Evolutionary conservation across 1,139 yeast species (phyloP).

Genomic region (Yamadazyma triangularis): DNA sequence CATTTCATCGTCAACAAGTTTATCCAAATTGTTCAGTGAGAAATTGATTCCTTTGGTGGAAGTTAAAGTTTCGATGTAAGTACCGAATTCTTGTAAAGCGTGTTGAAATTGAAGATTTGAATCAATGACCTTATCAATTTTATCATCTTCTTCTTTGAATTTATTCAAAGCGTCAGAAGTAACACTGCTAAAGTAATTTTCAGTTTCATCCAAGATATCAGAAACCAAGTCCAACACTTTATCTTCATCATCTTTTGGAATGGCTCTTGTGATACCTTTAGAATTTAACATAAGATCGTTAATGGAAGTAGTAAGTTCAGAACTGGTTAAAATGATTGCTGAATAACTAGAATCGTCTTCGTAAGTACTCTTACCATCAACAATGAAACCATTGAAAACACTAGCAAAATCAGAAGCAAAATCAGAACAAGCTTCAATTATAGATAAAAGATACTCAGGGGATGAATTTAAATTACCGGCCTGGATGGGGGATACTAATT

Average conservation of each 20-base stretch:
- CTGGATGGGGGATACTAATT: constrained; percentile 73
- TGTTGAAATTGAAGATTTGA: constrained; percentile 74
- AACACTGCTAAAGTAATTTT: constrained; percentile 58
- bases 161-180: constrained; percentile 48
- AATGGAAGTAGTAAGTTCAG: constrained; percentile 61
- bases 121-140: constrained; percentile 71
- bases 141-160: constrained; percentile 57
- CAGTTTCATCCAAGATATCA: constrained; percentile 57
- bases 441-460: constrained; percentile 65
- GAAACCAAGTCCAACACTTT: constrained; percentile 46
- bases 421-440: constrained; percentile 67
- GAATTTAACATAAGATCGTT: constrained; percentile 65
- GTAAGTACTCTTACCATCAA: constrained; percentile 60
- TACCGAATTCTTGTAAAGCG: constrained; percentile 55
- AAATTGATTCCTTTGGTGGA: constrained; percentile 34
- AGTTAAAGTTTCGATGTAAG: constrained; percentile 54
- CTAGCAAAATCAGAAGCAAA: constrained; percentile 79
- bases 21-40: constrained; percentile 57
- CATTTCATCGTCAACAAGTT: constrained; percentile 70
- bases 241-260: constrained; percentile 53
- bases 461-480: constrained; percentile 80
- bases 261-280: constrained; percentile 62
- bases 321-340: constrained; percentile 59
- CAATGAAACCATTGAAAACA: constrained; percentile 70
- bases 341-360: constrained; percentile 54